These are phyloP conservation scores for Poteriospumella lacustris DNA, from an alignment of 108 stramenopile genomes.

Conservation along the genomic window DNA sequence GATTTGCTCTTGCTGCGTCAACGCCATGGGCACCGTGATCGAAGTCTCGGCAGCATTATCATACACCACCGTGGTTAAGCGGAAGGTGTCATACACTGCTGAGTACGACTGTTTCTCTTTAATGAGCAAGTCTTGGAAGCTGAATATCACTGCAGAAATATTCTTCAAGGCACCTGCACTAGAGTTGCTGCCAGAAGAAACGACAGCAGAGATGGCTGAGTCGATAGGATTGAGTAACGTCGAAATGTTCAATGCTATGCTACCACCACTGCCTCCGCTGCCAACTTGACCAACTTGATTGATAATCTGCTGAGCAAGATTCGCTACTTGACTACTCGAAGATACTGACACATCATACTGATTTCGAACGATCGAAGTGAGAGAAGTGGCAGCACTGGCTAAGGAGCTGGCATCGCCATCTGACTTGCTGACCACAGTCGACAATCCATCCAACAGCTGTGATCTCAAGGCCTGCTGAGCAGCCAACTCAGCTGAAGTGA, in stretches of 20 bases:
- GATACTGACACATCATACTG: too few species aligned
- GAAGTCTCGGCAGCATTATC: background rate
- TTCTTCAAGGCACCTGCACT: background rate
- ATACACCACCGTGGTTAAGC: background rate
- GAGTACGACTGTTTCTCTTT: too few species aligned
- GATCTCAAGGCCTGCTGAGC: conserved; percentile 1
- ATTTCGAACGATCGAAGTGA: background rate
- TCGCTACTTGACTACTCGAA: conserved; percentile 1
- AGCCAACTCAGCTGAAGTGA: background rate
- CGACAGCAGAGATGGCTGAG: background rate
- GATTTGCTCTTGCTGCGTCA: background rate
- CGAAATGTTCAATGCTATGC: background rate
- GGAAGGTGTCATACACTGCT: background rate
- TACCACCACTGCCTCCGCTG: background rate
- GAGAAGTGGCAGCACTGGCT: background rate
- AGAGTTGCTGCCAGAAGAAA: background rate
- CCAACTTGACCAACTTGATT: background rate
- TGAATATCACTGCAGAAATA: background rate
- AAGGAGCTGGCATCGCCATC: background rate
- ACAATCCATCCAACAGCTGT: background rate
- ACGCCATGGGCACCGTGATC: background rate
- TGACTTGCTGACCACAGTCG: background rate
- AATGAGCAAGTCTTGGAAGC: background rate
- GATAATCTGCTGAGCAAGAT: background rate
- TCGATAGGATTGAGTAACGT: background rate